phyloP scores from a whole-genome alignment of 179 eudicot species.

The Dionaea muscipula region DNA sequence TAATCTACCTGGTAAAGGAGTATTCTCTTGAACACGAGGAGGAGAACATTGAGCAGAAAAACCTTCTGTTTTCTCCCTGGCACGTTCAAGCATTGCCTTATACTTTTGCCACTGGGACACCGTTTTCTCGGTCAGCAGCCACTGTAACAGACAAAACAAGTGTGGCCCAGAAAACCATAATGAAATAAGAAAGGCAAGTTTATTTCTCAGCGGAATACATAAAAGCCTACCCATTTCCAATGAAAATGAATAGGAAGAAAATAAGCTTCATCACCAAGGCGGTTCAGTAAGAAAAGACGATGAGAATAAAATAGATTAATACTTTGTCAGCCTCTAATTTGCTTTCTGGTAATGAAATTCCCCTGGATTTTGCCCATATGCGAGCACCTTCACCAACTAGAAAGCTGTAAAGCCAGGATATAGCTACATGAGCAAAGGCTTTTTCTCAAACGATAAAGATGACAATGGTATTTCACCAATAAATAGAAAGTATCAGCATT shows the following conservation, averaged over 20 bases:
- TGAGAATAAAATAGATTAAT: neutral
- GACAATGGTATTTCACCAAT: neutral
- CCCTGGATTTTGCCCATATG: slow-evolving; percentile 67
- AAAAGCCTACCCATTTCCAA: slow-evolving; percentile 6
- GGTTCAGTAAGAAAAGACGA: neutral
- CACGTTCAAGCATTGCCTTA: slow-evolving; percentile 70
- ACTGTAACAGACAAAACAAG: slow-evolving; percentile 27
- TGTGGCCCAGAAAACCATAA: neutral
- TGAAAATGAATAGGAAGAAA: neutral
- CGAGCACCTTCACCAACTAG: slow-evolving; percentile 92
- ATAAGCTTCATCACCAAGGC: neutral
- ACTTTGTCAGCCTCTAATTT: slow-evolving; percentile 56
- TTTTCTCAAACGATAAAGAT: neutral
- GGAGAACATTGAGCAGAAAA: slow-evolving; percentile 15
- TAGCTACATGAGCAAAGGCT: neutral
- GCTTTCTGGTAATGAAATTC: slow-evolving; percentile 31
- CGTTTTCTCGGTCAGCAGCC: slow-evolving; percentile 75
- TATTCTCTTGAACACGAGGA: slow-evolving; percentile 13
- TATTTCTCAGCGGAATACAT: too few species aligned
- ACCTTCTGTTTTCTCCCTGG: slow-evolving; percentile 18
- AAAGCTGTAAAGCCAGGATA: slow-evolving; percentile 37
- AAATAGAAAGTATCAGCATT: neutral
- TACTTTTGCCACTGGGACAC: slow-evolving; percentile 66
- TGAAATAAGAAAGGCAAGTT: neutral
- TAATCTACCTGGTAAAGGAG: slow-evolving; percentile 26